Conservation (phyloP, 495 filamentous ascomycete genomes). For the Cladorrhinum samala region DNA sequence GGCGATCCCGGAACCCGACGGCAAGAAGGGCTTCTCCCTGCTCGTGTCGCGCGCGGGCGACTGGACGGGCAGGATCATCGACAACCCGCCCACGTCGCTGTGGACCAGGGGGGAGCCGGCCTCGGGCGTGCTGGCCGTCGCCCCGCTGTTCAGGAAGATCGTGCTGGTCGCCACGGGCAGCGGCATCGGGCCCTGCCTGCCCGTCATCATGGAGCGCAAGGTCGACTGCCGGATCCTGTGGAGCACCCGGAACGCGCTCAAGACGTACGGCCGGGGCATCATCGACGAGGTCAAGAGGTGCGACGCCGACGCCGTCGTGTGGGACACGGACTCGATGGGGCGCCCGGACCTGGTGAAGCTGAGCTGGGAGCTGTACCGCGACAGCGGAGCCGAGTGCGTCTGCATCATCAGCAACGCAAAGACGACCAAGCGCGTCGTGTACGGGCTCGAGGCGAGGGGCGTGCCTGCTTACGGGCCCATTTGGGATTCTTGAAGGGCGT, state of each 20-base stretch:
- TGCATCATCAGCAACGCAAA: slow-evolving; percentile 62
- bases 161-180: slow-evolving; percentile 66
- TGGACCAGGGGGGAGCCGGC: slow-evolving; percentile 48
- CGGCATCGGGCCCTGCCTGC: slow-evolving; percentile 58
- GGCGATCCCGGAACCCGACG: slow-evolving; percentile 44
- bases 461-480: slow-evolving; percentile 64
- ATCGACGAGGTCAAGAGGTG: slow-evolving; percentile 28
- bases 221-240: slow-evolving; percentile 32
- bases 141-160: slow-evolving; percentile 55
- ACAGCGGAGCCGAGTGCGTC: slow-evolving; percentile 58
- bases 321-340: slow-evolving; percentile 33
- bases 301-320: slow-evolving; percentile 33
- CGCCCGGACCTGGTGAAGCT: slow-evolving; percentile 40
- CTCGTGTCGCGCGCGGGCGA: slow-evolving; percentile 65
- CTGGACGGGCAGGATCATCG: slow-evolving; percentile 56
- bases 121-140: slow-evolving; percentile 57
- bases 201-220: slow-evolving; percentile 26
- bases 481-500: slow-evolving; percentile 44
- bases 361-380: slow-evolving; percentile 45
- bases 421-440: slow-evolving; percentile 57
- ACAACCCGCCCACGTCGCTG: slow-evolving; percentile 44
- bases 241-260: slow-evolving; percentile 33
- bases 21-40: slow-evolving; percentile 48
- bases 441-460: slow-evolving; percentile 57
- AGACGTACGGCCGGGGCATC: slow-evolving; percentile 35